Percentiles rank a stretch among this genome's conserved stretches.
Conservation (phyloP, 768 basidiomycete species). For the Mycena floridula region DNA sequence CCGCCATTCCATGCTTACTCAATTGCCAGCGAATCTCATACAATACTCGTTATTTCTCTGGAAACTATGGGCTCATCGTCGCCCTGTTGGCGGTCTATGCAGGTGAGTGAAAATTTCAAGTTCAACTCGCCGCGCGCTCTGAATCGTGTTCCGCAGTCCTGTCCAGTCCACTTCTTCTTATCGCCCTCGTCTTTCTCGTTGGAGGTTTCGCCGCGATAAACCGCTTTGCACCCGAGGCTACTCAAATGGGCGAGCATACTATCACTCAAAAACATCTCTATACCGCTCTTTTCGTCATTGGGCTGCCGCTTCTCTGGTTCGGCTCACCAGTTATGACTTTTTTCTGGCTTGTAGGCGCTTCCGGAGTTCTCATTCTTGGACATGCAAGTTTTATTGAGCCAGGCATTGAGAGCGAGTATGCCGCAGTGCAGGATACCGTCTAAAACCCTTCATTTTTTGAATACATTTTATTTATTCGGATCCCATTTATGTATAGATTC, state of each 20-base stretch:
- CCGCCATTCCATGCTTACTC: not conserved
- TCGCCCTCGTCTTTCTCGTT: conserved; percentile 82
- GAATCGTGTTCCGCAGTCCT: too few species aligned
- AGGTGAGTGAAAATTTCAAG: too few species aligned
- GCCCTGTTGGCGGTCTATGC: conserved; percentile 80
- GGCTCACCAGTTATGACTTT: conserved; percentile 74
- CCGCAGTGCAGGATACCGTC: conserved; percentile 65
- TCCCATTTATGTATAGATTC: not conserved
- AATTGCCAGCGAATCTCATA: conserved; percentile 77
- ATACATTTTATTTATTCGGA: too few species aligned
- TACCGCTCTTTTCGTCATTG: conserved; percentile 83
- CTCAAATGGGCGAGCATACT: conserved; percentile 74
- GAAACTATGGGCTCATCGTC: conserved; percentile 84
- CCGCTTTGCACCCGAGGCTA: conserved; percentile 79
- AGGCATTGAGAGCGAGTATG: conserved; percentile 92
- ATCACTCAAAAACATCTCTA: conserved; percentile 91
- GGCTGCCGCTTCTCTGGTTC: conserved; percentile 81
- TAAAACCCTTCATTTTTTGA: conserved; percentile 24
- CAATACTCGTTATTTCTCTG: conserved; percentile 88
- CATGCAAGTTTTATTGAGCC: conserved; percentile 92
- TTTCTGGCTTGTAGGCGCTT: conserved; percentile 94
- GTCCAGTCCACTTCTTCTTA: conserved; percentile 75
- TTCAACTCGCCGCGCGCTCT: too few species aligned
- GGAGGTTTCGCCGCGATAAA: conserved; percentile 90
- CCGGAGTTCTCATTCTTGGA: conserved; percentile 73